Conservation (phyloP, 176 grass and related monocot genomes). For the Leersia perrieri region DNA sequence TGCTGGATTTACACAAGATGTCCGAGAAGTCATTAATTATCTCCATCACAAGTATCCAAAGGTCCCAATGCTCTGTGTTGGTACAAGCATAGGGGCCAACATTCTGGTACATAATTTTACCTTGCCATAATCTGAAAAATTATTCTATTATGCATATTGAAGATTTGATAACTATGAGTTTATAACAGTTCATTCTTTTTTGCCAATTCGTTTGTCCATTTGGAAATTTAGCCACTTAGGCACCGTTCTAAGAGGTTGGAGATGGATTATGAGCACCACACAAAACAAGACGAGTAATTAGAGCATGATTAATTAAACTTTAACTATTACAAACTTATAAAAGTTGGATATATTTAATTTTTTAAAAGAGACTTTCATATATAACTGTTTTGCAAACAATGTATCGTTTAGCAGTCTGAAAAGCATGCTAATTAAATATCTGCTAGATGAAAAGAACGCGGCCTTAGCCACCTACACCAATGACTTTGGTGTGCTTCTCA, state of each 20-base stretch:
- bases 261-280: no score
- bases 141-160: not conserved
- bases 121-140: not conserved
- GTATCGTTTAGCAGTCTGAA: no score
- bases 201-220: not conserved
- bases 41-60: conserved; percentile 74
- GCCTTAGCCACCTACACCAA: not conserved
- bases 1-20: conserved; percentile 92
- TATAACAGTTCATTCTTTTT: not conserved
- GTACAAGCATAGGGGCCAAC: conserved; percentile 98
- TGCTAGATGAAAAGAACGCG: no score
- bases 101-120: conserved; percentile 62
- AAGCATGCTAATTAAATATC: no score
- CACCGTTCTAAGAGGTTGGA: no score
- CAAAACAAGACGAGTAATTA: no score
- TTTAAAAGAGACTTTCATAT: no score
- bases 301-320: no score
- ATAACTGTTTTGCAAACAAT: no score
- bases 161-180: not conserved
- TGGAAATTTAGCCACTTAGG: conserved; percentile 1
- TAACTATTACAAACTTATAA: no score
- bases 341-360: no score
- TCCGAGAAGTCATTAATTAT: conserved; percentile 78
- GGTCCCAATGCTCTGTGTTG: conserved; percentile 75
- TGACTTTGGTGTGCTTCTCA: not conserved